phyloP scores from a whole-genome alignment of 495 filamentous ascomycete genomes.

The Geopyxis carbonaria region DNA sequence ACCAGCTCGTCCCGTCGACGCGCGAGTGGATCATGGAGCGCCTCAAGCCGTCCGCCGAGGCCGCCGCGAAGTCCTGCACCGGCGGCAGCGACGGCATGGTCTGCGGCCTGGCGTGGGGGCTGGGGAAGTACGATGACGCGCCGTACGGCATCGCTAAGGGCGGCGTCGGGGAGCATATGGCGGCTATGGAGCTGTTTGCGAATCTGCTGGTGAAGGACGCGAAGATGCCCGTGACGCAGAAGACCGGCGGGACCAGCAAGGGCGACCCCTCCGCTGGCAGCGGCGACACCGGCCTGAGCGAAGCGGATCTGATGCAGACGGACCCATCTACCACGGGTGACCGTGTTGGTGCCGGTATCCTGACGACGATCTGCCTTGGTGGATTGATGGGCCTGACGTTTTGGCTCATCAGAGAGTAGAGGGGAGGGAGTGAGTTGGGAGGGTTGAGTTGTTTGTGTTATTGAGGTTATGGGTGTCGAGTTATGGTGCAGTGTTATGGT shows the following conservation, averaged over 20 bases:
- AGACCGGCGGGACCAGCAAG: constrained; percentile 41
- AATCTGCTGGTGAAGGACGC: constrained; percentile 32
- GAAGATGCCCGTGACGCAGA: constrained; percentile 36
- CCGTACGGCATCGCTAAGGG: constrained; percentile 15
- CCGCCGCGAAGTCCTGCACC: constrained; percentile 53
- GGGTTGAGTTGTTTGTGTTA: neutral
- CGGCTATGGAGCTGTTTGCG: constrained; percentile 41
- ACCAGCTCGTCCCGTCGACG: constrained; percentile 54
- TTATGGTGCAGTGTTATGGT: too few relatives aligned
- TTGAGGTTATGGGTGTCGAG: too few relatives aligned
- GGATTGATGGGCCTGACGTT: constrained; percentile 25
- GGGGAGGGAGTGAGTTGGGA: neutral
- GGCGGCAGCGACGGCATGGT: constrained; percentile 36
- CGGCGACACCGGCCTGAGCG: constrained; percentile 13
- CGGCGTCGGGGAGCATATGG: constrained; percentile 42
- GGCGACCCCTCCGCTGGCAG: constrained; percentile 43
- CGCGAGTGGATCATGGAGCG: constrained; percentile 43
- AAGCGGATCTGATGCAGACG: constrained; percentile 11
- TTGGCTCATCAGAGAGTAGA: constrained; percentile 26
- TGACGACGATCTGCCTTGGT: constrained; percentile 27
- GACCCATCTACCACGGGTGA: constrained; percentile 24
- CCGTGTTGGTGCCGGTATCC: constrained; percentile 28
- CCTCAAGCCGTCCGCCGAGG: constrained; percentile 44
- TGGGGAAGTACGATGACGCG: constrained; percentile 34
- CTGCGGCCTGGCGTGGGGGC: constrained; percentile 53